A percentile compares a stretch with the other conserved stretches of the same genome.
phyloP scores from a whole-genome alignment of 2,329 filamentous ascomycete species.

The Colletotrichum tabaci region DNA sequence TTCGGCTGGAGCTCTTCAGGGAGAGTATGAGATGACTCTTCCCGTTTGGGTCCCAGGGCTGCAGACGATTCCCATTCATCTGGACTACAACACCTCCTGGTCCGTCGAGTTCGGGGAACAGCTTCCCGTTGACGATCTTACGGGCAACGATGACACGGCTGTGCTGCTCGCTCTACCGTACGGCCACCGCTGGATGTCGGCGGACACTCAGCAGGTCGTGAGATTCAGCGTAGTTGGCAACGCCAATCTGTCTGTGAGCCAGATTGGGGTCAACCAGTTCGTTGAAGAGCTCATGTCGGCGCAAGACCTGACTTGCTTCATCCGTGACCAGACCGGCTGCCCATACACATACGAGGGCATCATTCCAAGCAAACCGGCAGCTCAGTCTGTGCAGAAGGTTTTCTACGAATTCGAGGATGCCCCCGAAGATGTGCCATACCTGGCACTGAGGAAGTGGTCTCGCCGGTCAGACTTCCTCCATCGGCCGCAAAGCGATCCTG shows the following conservation, averaged over 20 bases:
- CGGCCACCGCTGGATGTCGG: slow-evolving; percentile 60
- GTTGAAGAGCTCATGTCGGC: slow-evolving; percentile 45
- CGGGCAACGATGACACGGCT: slow-evolving; percentile 59
- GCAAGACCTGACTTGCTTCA: slow-evolving; percentile 49
- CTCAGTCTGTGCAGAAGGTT: slow-evolving; percentile 55
- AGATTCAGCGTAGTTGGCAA: slow-evolving; percentile 53
- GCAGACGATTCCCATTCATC: slow-evolving; percentile 57
- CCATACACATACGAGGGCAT: slow-evolving; percentile 61
- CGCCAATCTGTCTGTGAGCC: slow-evolving; percentile 46
- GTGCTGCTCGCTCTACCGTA: slow-evolving; percentile 64
- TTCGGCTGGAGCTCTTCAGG: slow-evolving; percentile 48
- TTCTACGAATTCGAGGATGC: slow-evolving; percentile 53
- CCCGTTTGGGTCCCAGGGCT: slow-evolving; percentile 59
- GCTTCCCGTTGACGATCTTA: slow-evolving; percentile 42
- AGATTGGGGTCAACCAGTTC: slow-evolving; percentile 52
- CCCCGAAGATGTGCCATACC: slow-evolving; percentile 63
- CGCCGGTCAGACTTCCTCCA: slow-evolving; percentile 74
- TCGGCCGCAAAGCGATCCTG: slow-evolving; percentile 40
- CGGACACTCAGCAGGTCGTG: slow-evolving; percentile 59
- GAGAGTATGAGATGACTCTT: slow-evolving; percentile 60
- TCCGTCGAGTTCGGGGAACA: slow-evolving; percentile 50
- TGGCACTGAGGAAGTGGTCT: slow-evolving; percentile 65
- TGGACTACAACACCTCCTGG: slow-evolving; percentile 56
- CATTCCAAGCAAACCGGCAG: slow-evolving; percentile 61
- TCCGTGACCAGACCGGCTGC: slow-evolving; percentile 54